Conservation (phyloP, 768 basidiomycete genomes). For the Terana coerulea region DNA sequence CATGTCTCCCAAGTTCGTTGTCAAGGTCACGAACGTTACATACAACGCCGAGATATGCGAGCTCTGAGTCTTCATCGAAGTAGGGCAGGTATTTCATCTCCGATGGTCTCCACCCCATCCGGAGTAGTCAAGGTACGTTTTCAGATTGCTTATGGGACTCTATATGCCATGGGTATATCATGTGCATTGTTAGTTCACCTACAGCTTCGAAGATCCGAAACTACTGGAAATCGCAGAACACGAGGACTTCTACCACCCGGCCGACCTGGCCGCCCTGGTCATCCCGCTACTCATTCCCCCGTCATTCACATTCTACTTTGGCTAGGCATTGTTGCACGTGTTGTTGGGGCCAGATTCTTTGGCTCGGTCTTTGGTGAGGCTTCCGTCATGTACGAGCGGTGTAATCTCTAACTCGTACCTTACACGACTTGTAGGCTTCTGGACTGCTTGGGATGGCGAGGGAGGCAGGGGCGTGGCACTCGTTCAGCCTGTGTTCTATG, state of each 20-base stretch:
- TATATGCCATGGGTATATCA: background rate
- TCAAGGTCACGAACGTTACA: slow-evolving; percentile 40
- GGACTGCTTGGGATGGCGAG: no score
- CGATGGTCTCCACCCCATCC: slow-evolving; percentile 42
- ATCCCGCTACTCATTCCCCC: slow-evolving; percentile 39
- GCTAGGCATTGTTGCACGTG: slow-evolving; percentile 18
- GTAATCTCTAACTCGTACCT: no score
- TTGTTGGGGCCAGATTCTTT: slow-evolving; percentile 15
- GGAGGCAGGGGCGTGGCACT: no score
- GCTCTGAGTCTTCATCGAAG: slow-evolving; percentile 51
- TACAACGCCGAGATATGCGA: slow-evolving; percentile 41
- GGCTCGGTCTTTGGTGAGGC: background rate
- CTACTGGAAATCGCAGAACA: slow-evolving; percentile 45
- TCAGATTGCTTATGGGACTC: background rate
- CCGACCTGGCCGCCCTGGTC: slow-evolving; percentile 42
- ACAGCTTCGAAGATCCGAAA: slow-evolving; percentile 39
- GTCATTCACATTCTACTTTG: slow-evolving; percentile 31
- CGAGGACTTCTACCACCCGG: slow-evolving; percentile 58
- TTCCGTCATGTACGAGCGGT: no score
- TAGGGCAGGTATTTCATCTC: slow-evolving; percentile 51
- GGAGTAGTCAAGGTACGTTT: slow-evolving; percentile 31
- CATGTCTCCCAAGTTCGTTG: slow-evolving; percentile 46
- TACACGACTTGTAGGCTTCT: no score
- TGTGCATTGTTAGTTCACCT: slow-evolving; percentile 47
- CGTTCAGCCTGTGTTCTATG: no score